These are phyloP conservation scores for Macrocybe gigantea DNA, from an alignment of 768 basidiomycete species.

Conservation along the genomic window DNA sequence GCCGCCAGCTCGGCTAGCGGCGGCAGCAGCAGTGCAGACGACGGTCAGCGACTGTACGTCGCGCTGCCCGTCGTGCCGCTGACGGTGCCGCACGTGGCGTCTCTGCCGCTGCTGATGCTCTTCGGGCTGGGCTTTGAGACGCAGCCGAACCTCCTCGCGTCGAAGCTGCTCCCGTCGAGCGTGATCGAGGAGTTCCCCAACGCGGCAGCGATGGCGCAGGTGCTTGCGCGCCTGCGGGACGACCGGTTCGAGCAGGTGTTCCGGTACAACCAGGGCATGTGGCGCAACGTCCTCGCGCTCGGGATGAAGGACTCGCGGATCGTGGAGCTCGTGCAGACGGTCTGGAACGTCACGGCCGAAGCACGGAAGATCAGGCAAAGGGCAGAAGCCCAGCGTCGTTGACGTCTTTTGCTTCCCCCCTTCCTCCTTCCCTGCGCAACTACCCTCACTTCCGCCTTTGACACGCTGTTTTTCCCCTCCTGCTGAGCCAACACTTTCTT, in stretches of 20 bases:
- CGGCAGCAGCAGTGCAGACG: neutral
- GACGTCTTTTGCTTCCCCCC: too few species aligned
- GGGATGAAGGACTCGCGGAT: constrained; percentile 40
- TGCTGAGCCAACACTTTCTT: too few species aligned
- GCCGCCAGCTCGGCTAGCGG: neutral
- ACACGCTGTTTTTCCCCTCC: too few species aligned
- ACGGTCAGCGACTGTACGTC: constrained; percentile 24
- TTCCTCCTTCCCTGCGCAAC: too few species aligned
- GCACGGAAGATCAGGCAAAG: constrained; percentile 27
- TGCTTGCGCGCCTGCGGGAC: constrained; percentile 33
- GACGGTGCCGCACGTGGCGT: constrained; percentile 45
- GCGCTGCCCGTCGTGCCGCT: constrained; percentile 48
- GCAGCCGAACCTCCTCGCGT: constrained; percentile 39
- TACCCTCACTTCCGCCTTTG: too few species aligned
- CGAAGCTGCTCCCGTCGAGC: constrained; percentile 45
- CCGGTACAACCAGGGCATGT: constrained; percentile 51
- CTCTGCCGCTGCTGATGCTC: constrained; percentile 52
- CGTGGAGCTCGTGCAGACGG: constrained; percentile 45
- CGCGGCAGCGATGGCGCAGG: constrained; percentile 47
- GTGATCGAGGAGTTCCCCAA: constrained; percentile 62
- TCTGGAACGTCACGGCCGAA: constrained; percentile 75
- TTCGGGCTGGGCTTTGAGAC: constrained; percentile 51
- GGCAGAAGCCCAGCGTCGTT: neutral
- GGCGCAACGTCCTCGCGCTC: constrained; percentile 57
- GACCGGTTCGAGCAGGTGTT: constrained; percentile 30